These are phyloP conservation scores for Candida taoyuanica DNA, from an alignment of 805 yeast genomes.

Conservation along the genomic window DNA sequence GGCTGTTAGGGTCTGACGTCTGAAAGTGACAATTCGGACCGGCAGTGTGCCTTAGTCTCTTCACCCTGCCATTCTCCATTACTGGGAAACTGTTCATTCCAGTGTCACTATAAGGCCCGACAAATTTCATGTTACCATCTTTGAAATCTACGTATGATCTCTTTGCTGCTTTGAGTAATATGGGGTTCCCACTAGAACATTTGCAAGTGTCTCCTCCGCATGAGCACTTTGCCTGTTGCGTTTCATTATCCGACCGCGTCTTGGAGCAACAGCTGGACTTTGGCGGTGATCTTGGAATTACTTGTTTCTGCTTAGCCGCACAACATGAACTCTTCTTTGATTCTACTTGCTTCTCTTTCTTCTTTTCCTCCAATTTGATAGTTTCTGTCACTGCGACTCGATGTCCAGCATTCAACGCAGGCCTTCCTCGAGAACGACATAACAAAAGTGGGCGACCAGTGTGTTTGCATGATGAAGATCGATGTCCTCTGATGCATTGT, in stretches of 20 bases:
- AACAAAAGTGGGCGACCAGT: conserved; percentile 54
- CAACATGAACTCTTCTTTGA: neutral
- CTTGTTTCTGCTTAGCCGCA: neutral
- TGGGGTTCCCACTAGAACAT: conserved; percentile 18
- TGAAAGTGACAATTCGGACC: conserved; percentile 10
- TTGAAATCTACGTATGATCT: conserved; percentile 25
- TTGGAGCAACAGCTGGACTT: conserved; percentile 9
- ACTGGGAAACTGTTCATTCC: conserved; percentile 18
- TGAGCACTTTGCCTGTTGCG: neutral
- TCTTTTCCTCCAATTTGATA: conserved; percentile 7
- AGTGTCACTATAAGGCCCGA: conserved; percentile 24
- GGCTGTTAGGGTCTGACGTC: neutral
- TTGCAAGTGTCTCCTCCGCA: conserved; percentile 8
- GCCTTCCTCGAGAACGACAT: conserved; percentile 47
- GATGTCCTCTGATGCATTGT: conserved; percentile 79
- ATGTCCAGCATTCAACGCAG: conserved; percentile 42
- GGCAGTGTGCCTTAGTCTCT: conserved; percentile 7
- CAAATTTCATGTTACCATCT: conserved; percentile 24
- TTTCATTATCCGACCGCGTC: neutral
- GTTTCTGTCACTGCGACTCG: conserved; percentile 28
- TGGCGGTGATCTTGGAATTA: conserved; percentile 10
- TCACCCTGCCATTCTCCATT: neutral
- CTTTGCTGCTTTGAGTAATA: conserved; percentile 25
- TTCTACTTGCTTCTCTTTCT: neutral
- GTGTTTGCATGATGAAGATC: conserved; percentile 76